Evolutionary conservation across 495 filamentous ascomycete species (phyloP).

Genomic region (Trichoderma orchidacearum): DNA sequence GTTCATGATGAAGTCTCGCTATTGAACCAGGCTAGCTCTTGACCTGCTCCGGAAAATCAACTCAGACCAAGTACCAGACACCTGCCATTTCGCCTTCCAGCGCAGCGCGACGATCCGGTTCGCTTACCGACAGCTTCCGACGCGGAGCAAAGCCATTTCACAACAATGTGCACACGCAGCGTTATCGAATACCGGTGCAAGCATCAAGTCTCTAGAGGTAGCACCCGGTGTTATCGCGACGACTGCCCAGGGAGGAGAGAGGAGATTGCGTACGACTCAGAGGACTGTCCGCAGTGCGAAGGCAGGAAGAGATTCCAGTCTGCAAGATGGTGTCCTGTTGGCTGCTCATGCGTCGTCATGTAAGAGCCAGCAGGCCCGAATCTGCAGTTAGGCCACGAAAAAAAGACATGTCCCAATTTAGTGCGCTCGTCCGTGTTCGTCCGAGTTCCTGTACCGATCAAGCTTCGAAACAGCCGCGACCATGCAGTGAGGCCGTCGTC

Average conservation of each 20-base stretch:
- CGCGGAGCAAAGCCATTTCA: background rate
- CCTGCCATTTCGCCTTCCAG: background rate
- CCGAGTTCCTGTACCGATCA: no score
- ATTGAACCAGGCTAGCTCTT: background rate
- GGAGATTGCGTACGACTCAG: background rate
- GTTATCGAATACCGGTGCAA: background rate
- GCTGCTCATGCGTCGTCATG: slow-evolving; percentile 3
- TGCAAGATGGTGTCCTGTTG: slow-evolving; percentile 1
- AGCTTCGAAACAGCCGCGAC: no score
- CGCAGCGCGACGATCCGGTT: background rate
- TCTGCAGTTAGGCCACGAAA: no score
- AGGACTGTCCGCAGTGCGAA: slow-evolving; percentile 1
- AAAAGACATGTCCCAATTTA: no score
- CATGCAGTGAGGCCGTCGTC: no score
- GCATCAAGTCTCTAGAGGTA: background rate
- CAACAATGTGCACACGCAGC: slow-evolving; percentile 1
- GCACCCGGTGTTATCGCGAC: background rate
- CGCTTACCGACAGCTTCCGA: background rate
- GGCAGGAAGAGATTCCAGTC: background rate
- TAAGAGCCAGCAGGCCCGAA: background rate
- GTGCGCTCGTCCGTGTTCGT: no score
- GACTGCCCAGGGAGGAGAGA: background rate
- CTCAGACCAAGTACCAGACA: background rate
- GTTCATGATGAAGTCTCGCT: background rate
- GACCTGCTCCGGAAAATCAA: background rate